Conservation (phyloP, 306 rosid species). For the Rubus parviflorus region DNA sequence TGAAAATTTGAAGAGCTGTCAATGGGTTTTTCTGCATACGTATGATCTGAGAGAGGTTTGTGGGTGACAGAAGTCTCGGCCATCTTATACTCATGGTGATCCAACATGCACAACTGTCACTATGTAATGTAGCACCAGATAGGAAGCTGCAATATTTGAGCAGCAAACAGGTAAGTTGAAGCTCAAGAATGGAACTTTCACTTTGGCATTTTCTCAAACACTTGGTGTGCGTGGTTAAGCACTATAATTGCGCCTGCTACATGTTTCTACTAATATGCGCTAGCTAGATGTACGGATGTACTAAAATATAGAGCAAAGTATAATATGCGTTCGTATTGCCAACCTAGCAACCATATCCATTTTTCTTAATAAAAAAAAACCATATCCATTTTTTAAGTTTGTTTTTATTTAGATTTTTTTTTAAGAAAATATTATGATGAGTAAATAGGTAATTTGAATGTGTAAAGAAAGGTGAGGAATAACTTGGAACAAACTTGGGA, state of each 20-base stretch:
- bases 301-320: no score
- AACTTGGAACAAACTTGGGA: no score
- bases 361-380: no score
- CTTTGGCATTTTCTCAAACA: background rate
- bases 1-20: slow-evolving; percentile 37
- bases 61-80: slow-evolving; percentile 49
- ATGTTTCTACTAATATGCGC: no score
- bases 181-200: background rate
- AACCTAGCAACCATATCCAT: no score
- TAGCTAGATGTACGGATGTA: no score
- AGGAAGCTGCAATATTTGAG: background rate
- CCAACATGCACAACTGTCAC: background rate
- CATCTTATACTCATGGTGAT: slow-evolving; percentile 33
- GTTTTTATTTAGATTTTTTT: no score
- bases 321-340: no score
- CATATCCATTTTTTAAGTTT: no score
- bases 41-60: slow-evolving; percentile 40
- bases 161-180: background rate
- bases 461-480: no score
- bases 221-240: background rate
- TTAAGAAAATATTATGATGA: no score
- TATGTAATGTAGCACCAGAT: background rate
- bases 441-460: no score
- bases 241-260: background rate
- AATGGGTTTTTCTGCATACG: slow-evolving; percentile 43